Base-by-base conservation (phyloP, 352 stramenopile species). In the Pythium dissotocum region DNA sequence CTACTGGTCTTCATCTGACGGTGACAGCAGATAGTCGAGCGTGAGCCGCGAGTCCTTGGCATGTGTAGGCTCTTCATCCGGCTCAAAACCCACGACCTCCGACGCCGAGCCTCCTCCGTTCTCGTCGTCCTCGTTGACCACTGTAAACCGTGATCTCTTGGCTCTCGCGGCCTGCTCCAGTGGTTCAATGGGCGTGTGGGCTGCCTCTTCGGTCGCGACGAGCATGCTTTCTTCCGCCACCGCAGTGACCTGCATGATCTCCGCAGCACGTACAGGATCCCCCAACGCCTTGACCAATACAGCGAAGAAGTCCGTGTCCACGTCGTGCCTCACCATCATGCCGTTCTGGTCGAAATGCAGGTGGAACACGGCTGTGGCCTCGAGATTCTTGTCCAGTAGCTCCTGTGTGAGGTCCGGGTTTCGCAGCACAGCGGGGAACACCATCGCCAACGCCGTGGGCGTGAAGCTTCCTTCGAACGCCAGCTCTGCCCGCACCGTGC, bases 401-500 rank as follows among this genome's bases (percentile, higher is more conserved):
- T 57, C 16, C 32, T 38, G 32, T 2, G 35, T 36, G 6, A 73
- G 61, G n/a, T 55, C n/a, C 12, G 26, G n/a, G 57, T 69, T 36
- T 21, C 10, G 13, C 2, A 64, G 46, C 32, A 58, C 58, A 7
- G 32, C 52, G 6, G 62, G 57, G 26, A 74, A 74, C 30, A 67
- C 62, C 5, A 54, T 26, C 0, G 32, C 24, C n/a, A 73, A 32
- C 32, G 62, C 61, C 4, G 32, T 12, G 9, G 33, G 32, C 58
- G 57, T 70, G 24, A 71, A 49, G 5, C 32, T 21, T 1, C 62
- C 62, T 33, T 63, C 38, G 62, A 67, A 55, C 12, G 51, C 9
- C 12, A 57, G 21, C n/a, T 55, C 35, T 16, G 53, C 60, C 14
- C 51, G 61, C n/a, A 73, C 54, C 5, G 69, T 33, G 54, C 65